Base-by-base conservation (phyloP, 148 eudicot genomes). In the Pouteria glomerata region DNA sequence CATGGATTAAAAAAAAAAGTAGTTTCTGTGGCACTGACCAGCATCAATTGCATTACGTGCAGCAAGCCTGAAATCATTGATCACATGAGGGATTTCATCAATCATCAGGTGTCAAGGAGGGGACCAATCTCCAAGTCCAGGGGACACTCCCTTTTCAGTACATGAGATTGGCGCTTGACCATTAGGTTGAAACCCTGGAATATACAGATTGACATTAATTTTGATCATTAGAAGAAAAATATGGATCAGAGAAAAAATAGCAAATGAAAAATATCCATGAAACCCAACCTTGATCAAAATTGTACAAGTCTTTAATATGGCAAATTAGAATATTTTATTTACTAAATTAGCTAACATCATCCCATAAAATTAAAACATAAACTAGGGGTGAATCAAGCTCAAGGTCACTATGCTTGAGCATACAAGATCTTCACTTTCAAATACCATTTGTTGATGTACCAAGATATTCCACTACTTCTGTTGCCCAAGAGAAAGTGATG, bases 21-120 rank as follows among this genome's bases (percentile, higher is more conserved):
- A 34, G 39, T 11, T 63, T 15, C 19, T 29, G 1, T 1, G 14
- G 18, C 0, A 23, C 39, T 47, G 26, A 82, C 85, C 85, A 7
- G 79, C 85, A n/a, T 82, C 77, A 14, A 82, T 78, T 50, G 82
- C 82, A 48, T 82, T 78, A 11, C 77, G 71, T 0, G 85, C 85
- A 59, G 82, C 82, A 11, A 78, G 51, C 55, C 74, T 67, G 47
- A 82, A 82, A 42, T 82, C 82, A 39, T 78, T 72, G 15, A 82
- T 79, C 12, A 82, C 61, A 5, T 6, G 45, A 0, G 85, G 82
- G 42, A 82, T 71, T 50, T 82, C 82, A 16, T 82, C 74, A 15
- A 18, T 72, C 11, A 11, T 50, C 27, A 82, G 74, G 27, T 51
- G 57, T 13, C 78, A 60, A 63, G 84, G 84, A 67, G 84, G 78